Base-by-base conservation (phyloP, 2,329 filamentous ascomycete species). In the Pseudogymnoascus sp. region DNA sequence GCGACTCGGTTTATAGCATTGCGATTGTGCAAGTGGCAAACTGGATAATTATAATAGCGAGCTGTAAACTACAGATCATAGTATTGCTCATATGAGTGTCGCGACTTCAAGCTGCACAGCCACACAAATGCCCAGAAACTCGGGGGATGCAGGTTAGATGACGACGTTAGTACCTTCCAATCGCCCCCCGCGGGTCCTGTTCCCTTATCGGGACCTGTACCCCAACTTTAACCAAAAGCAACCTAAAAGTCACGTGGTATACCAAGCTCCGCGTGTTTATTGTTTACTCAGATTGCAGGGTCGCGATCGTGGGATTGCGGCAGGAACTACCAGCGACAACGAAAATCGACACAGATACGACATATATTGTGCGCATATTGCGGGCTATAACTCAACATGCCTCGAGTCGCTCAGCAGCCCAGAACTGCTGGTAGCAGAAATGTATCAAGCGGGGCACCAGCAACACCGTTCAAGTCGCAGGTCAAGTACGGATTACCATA, bases 371-470 rank as follows among this genome's bases (percentile, higher is more conserved):
- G 50, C 50, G 50, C 50, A 56, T 56, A 34, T 36, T 56, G 50
- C 28, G 50, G 50, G 50, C 16, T 56, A 60, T 62, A 37, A 25
- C 34, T 34, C 59, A 67, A 62, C 8, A 86, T 86, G 83, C 81
- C 83, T 75, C 81, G 83, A 74, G 78, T 83, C 63, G 80, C 79
- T 70, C 80, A 81, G 66, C 73, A 75, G 7, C 76, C 77, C 23
- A 73, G 73, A 66, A 70, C 71, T 61, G 78, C 76, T 70, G 76
- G 75, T 67, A 75, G 71, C 56, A 69, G 69, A 28, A 68, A 74
- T 69, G 76, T 78, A 63, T 79, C 79, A 66, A 68, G 70, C 36
- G 72, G 70, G 11, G 65, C 71, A 14, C 63, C 68, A 56, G 68
- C 67, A 23, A 68, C 71, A 11, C 70, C 72, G 44, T 73, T 73